Conservation (phyloP, 1,139 yeast species). For the Waltiozyma sp. region DNA sequence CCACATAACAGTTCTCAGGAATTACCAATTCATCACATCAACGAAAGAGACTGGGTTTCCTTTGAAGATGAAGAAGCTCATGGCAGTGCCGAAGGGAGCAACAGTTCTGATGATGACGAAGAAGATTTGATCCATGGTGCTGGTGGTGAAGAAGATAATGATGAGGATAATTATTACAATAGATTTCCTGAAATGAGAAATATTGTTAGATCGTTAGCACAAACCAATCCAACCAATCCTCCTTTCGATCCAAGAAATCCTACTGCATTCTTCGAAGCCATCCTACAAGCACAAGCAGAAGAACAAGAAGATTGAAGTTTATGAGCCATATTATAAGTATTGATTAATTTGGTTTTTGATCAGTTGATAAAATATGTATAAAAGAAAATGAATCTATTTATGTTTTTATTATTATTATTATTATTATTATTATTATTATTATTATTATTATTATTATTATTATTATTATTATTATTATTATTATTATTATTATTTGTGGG, state of each 20-base stretch:
- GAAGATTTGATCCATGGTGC: background rate
- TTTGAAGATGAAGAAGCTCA: background rate
- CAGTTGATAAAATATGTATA: no score
- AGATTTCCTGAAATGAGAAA: background rate
- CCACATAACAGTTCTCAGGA: background rate
- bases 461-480: no score
- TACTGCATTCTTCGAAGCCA: background rate
- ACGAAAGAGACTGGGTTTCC: background rate
- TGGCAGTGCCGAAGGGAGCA: background rate
- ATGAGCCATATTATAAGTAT: background rate
- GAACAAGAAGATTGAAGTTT: background rate
- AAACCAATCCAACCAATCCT: background rate
- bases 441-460: no score
- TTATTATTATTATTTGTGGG: no score
- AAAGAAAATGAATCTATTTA: no score
- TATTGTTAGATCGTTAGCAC: background rate
- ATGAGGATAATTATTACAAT: background rate
- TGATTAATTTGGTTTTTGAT: no score
- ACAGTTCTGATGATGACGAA: background rate
- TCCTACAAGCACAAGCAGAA: background rate
- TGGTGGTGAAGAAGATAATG: background rate
- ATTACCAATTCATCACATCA: background rate
- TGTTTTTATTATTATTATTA: no score
- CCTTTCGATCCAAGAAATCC: background rate
- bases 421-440: no score